Evolutionary conservation across 1,139 yeast species (phyloP).

Genomic region (Yamadazyma dushanensis): DNA sequence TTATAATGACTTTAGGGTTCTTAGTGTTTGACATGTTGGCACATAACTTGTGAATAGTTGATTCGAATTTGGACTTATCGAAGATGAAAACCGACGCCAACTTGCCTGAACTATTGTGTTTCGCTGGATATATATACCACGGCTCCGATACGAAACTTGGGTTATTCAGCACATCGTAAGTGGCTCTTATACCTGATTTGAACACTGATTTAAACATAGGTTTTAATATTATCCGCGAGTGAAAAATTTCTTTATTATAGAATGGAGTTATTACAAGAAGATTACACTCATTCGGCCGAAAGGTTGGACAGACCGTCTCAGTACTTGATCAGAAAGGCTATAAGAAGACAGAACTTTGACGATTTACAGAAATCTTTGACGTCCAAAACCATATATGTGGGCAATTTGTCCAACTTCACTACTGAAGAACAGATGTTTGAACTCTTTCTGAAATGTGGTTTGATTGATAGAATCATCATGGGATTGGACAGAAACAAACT

Average conservation of each 20-base stretch:
- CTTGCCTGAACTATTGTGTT: conserved; percentile 57
- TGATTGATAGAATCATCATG: conserved; percentile 79
- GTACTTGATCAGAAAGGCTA: conserved; percentile 75
- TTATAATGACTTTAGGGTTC: conserved; percentile 38
- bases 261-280: conserved; percentile 60
- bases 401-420: conserved; percentile 79
- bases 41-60: conserved; percentile 52
- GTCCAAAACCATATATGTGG: conserved; percentile 81
- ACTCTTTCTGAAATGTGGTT: conserved; percentile 77
- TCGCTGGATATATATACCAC: conserved; percentile 86
- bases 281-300: conserved; percentile 50
- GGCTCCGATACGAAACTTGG: conserved; percentile 78
- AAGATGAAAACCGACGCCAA: conserved; percentile 82
- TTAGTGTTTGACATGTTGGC: conserved; percentile 39
- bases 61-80: conserved; percentile 77
- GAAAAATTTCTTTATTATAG: neutral
- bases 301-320: conserved; percentile 78
- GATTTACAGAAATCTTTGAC: conserved; percentile 63
- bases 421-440: conserved; percentile 93
- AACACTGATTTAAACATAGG: conserved; percentile 39
- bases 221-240: conserved; percentile 2
- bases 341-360: conserved; percentile 51
- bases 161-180: conserved; percentile 70
- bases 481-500: conserved; percentile 85
- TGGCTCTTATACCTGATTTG: conserved; percentile 69